phyloP scores from a whole-genome alignment of 352 stramenopile genomes.

The Phytophthora boehmeriae region DNA sequence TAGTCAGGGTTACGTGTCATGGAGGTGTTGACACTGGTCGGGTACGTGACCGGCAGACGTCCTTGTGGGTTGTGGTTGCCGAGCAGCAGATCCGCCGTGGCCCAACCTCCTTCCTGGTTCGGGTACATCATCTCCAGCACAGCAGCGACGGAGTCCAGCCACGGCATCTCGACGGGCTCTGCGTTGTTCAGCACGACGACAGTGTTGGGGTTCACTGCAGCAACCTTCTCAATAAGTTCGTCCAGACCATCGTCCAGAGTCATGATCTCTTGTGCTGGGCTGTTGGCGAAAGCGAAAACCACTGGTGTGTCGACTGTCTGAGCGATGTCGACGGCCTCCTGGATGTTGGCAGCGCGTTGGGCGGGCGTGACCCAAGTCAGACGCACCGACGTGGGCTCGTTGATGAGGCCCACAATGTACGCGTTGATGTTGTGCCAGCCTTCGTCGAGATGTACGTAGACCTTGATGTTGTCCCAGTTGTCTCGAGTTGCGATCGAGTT shows the following conservation, averaged over 20 bases:
- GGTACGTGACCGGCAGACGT: conserved; percentile 36
- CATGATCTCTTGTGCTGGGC: conserved; percentile 26
- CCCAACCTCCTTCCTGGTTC: conserved; percentile 42
- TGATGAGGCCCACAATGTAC: conserved; percentile 27
- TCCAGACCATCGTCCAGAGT: conserved; percentile 36
- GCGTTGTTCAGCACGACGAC: conserved; percentile 42
- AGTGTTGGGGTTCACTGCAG: conserved; percentile 39
- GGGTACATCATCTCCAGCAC: conserved; percentile 42
- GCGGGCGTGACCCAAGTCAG: conserved; percentile 36
- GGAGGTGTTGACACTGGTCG: conserved; percentile 27
- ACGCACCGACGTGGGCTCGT: conserved; percentile 36
- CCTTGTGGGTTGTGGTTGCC: conserved; percentile 38
- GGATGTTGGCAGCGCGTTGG: conserved; percentile 38
- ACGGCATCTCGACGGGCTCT: conserved; percentile 37
- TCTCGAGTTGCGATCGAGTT: conserved; percentile 39
- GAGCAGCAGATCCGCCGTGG: conserved; percentile 34
- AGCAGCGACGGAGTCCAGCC: conserved; percentile 33
- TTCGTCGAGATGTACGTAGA: conserved; percentile 31
- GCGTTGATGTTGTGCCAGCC: conserved; percentile 35
- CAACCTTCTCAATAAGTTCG: conserved; percentile 31
- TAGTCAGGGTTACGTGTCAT: conserved; percentile 39
- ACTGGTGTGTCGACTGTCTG: conserved; percentile 35
- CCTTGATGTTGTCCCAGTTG: conserved; percentile 43
- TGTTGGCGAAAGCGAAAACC: conserved; percentile 42
- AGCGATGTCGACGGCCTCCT: conserved; percentile 34